phyloP scores from a whole-genome alignment of 75 land plant genomes.

The Cupressus sempervirens region DNA sequence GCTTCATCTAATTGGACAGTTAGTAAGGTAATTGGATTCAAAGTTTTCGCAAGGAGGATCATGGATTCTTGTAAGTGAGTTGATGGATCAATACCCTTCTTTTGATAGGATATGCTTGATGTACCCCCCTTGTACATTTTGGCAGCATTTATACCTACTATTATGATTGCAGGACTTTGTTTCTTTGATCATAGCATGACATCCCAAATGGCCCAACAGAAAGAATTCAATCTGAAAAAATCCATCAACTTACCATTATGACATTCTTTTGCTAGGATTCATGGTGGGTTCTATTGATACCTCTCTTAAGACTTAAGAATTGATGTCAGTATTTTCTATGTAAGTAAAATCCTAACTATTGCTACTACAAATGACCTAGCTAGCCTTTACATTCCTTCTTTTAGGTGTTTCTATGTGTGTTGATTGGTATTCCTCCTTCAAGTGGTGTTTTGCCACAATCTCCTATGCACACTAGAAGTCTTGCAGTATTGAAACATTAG shows the following conservation, averaged over 20 bases:
- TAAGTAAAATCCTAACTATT: not conserved
- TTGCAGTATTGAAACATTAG: constrained; percentile 77
- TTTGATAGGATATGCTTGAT: constrained; percentile 56
- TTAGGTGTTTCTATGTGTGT: constrained; percentile 76
- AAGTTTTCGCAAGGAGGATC: not conserved
- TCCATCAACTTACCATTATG: constrained; percentile 81
- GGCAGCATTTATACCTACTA: constrained; percentile 68
- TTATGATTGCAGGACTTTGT: constrained; percentile 81
- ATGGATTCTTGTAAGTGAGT: not conserved
- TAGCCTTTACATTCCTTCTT: not conserved
- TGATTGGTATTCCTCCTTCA: constrained; percentile 86
- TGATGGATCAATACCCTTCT: not conserved
- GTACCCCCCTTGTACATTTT: constrained; percentile 61
- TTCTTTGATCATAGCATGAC: constrained; percentile 88
- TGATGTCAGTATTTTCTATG: not conserved
- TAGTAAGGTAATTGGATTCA: constrained; percentile 33
- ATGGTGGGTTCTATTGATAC: constrained; percentile 33
- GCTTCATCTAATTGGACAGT: constrained; percentile 70
- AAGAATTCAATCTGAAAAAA: constrained; percentile 82
- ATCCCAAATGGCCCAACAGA: constrained; percentile 86
- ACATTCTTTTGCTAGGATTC: constrained; percentile 56
- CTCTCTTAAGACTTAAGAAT: not conserved
- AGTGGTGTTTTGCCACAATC: constrained; percentile 94
- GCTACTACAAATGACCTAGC: not conserved
- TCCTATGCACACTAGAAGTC: constrained; percentile 88